These are phyloP conservation scores for Hippophae rhamnoides DNA, from an alignment of 306 rosid species.

Conservation along the genomic window DNA sequence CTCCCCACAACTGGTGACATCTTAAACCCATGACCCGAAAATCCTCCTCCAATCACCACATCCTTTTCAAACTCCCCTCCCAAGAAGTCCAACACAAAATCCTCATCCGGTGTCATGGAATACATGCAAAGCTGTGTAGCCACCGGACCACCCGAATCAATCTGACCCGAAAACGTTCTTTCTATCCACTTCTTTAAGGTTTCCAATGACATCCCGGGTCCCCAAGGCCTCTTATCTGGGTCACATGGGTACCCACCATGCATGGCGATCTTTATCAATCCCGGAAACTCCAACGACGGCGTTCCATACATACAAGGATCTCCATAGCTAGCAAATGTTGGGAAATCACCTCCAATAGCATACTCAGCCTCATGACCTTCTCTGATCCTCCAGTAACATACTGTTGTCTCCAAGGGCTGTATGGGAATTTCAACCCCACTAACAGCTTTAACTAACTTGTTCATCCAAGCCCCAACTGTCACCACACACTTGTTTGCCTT, in stretches of 20 bases:
- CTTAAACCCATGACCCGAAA: constrained; percentile 95
- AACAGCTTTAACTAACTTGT: constrained; percentile 48
- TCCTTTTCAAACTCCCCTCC: constrained; percentile 64
- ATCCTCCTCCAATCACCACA: constrained; percentile 75
- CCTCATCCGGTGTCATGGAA: constrained; percentile 70
- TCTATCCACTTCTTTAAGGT: constrained; percentile 49
- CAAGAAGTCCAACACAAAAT: constrained; percentile 71
- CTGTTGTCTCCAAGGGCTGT: constrained; percentile 46
- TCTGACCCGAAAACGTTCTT: constrained; percentile 33
- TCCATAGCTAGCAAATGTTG: constrained; percentile 51
- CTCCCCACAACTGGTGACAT: constrained; percentile 70
- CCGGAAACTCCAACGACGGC: constrained; percentile 80
- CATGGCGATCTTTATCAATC: constrained; percentile 58
- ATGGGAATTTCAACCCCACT: constrained; percentile 53
- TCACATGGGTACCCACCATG: constrained; percentile 62
- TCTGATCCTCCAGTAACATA: constrained; percentile 66
- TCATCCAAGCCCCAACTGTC: constrained; percentile 75
- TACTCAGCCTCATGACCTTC: constrained; percentile 43
- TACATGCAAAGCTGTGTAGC: constrained; percentile 69
- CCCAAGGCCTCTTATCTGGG: constrained; percentile 75
- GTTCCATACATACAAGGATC: constrained; percentile 46
- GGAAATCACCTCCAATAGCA: constrained; percentile 42
- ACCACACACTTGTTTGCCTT: constrained; percentile 66
- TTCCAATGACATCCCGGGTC: constrained; percentile 23
- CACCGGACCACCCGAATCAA: constrained; percentile 48